phyloP scores from a whole-genome alignment of 2,329 filamentous ascomycete species.

The Neofusicoccum laricinum region DNA sequence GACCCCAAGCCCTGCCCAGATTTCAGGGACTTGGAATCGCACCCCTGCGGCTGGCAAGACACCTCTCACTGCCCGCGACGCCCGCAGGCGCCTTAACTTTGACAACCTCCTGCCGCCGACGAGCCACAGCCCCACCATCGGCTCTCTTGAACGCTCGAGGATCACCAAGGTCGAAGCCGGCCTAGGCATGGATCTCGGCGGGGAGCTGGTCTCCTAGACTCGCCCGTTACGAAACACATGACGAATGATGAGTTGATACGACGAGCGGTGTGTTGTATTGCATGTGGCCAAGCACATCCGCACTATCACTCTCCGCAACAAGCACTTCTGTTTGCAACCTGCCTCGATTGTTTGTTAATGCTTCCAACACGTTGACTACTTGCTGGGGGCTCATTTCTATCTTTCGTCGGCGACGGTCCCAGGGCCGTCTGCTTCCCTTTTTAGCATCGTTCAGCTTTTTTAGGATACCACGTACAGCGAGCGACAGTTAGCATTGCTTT shows the following conservation, averaged over 20 bases:
- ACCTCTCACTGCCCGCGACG: constrained; percentile 64
- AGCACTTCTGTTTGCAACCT: background rate
- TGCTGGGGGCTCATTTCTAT: background rate
- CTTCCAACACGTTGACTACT: background rate
- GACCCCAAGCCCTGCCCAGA: constrained; percentile 88
- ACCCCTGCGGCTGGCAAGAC: constrained; percentile 64
- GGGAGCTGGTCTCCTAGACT: constrained; percentile 55
- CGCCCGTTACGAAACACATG: background rate
- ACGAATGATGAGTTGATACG: constrained; percentile 18
- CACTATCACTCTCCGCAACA: background rate
- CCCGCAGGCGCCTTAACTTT: constrained; percentile 78
- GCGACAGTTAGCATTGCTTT: constrained; percentile 13
- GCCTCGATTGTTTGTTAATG: constrained; percentile 4
- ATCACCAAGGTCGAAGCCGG: constrained; percentile 48
- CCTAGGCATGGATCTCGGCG: constrained; percentile 64
- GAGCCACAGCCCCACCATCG: constrained; percentile 42
- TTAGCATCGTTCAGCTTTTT: background rate
- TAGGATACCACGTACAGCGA: constrained; percentile 17
- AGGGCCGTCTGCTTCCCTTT: background rate
- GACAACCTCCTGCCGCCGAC: constrained; percentile 66
- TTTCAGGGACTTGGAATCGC: constrained; percentile 63
- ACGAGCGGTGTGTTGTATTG: background rate
- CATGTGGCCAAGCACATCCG: background rate
- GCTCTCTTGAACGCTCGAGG: constrained; percentile 24
- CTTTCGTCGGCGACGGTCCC: background rate